These are phyloP conservation scores for Hymenoscyphus fructigenus DNA, from an alignment of 2,329 filamentous ascomycete species.

Conservation along the genomic window DNA sequence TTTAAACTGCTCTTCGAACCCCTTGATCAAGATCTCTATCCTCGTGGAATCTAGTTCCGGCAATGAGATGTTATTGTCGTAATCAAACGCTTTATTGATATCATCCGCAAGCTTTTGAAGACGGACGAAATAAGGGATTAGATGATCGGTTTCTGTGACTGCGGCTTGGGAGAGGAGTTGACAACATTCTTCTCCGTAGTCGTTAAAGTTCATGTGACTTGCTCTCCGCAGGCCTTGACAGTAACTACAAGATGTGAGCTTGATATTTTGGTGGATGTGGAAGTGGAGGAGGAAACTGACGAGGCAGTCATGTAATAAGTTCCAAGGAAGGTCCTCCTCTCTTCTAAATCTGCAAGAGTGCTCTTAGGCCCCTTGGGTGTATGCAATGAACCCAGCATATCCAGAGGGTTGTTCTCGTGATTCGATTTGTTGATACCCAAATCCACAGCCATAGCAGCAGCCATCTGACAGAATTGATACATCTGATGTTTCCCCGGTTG, in stretches of 20 bases:
- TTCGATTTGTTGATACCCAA: slow-evolving; percentile 28
- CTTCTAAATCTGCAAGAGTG: slow-evolving; percentile 25
- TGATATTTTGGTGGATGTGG: background rate
- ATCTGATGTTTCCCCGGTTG: slow-evolving; percentile 33
- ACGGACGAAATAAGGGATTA: slow-evolving; percentile 30
- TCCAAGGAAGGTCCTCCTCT: slow-evolving; percentile 29
- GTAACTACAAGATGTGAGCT: slow-evolving; percentile 19
- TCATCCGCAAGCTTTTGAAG: slow-evolving; percentile 32
- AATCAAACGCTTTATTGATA: slow-evolving; percentile 32
- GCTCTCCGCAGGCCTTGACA: slow-evolving; percentile 32
- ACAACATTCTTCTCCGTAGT: slow-evolving; percentile 30
- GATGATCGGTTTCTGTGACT: slow-evolving; percentile 26
- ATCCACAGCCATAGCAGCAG: slow-evolving; percentile 34
- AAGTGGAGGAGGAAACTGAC: slow-evolving; percentile 22
- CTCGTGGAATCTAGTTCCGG: slow-evolving; percentile 25
- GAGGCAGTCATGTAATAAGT: slow-evolving; percentile 31
- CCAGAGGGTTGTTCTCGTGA: background rate
- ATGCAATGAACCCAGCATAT: background rate
- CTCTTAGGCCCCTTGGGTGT: slow-evolving; percentile 2
- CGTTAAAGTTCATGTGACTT: slow-evolving; percentile 26
- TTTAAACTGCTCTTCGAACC: slow-evolving; percentile 29
- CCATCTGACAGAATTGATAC: slow-evolving; percentile 37
- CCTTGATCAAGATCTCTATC: slow-evolving; percentile 29
- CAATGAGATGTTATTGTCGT: slow-evolving; percentile 20
- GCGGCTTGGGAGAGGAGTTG: slow-evolving; percentile 22